These are phyloP conservation scores for Echinochloa phyllopogon DNA, from an alignment of 176 grass and related monocot species.

Conservation along the genomic window DNA sequence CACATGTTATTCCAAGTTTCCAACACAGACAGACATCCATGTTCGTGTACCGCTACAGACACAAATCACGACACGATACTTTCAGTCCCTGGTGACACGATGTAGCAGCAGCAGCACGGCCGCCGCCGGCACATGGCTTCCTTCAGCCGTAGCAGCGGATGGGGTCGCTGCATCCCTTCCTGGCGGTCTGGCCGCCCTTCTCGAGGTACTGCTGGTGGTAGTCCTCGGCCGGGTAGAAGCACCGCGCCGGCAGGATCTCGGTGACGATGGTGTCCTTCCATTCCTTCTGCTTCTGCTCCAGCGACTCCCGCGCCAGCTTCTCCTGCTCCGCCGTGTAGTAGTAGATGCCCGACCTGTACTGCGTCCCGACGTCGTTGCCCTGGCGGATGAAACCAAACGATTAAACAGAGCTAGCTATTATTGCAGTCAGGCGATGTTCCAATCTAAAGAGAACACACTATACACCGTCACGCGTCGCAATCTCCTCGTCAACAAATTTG, in stretches of 20 bases:
- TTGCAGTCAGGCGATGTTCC: neutral
- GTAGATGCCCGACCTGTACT: conserved; percentile 97
- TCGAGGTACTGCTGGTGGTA: conserved; percentile 93
- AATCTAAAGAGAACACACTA: no score
- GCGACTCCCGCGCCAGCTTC: conserved; percentile 53
- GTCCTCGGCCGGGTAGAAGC: conserved; percentile 79
- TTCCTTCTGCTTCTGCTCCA: conserved; percentile 66
- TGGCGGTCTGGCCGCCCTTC: conserved; percentile 86
- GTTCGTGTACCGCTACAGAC: neutral
- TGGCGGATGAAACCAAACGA: neutral
- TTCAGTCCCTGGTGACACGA: neutral
- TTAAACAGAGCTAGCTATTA: neutral
- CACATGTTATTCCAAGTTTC: neutral
- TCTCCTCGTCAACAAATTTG: neutral
- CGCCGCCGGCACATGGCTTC: neutral
- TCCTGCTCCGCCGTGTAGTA: conserved; percentile 88
- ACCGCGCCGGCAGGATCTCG: conserved; percentile 75
- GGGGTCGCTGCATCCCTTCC: conserved; percentile 79
- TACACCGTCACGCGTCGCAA: neutral
- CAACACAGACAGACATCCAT: neutral
- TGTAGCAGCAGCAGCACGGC: neutral
- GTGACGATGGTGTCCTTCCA: conserved; percentile 71
- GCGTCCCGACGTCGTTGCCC: conserved; percentile 90
- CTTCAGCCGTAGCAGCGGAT: conserved; percentile 91
- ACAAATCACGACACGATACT: no score